Conservation (phyloP, 140 eudicot genomes). For the Bidens hawaiensis region DNA sequence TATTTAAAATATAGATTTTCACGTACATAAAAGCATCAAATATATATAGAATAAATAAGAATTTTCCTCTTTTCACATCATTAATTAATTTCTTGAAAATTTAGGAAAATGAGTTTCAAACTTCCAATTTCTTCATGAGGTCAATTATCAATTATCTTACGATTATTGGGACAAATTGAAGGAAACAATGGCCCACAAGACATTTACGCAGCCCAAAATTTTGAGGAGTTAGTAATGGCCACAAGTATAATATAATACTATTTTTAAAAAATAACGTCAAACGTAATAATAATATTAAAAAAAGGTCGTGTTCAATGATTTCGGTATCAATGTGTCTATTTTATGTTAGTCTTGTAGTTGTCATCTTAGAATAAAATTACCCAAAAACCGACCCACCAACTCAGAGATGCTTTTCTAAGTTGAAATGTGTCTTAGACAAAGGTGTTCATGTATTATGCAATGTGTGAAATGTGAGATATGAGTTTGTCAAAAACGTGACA, state of each 20-base stretch:
- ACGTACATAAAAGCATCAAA: not conserved
- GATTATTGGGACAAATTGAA: not conserved
- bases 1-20: not conserved
- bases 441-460: no score
- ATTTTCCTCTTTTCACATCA: not conserved
- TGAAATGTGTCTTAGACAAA: not conserved
- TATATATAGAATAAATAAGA: not conserved
- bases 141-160: not conserved
- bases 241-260: not conserved
- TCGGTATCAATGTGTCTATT: conserved; percentile 6
- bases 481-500: no score
- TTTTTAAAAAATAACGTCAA: not conserved
- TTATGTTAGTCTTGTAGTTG: not conserved
- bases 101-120: not conserved
- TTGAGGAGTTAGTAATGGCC: conserved; percentile 8
- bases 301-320: not conserved
- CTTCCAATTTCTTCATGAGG: not conserved
- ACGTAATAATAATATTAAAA: not conserved
- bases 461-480: no score
- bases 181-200: conserved; percentile 2
- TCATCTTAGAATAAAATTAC: not conserved
- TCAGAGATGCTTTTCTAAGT: not conserved
- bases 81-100: not conserved
- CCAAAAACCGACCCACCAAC: not conserved
- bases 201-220: conserved; percentile 3